Evolutionary conservation across 148 eudicot genomes (phyloP).

Genomic region (Suaeda aralocaspica): DNA sequence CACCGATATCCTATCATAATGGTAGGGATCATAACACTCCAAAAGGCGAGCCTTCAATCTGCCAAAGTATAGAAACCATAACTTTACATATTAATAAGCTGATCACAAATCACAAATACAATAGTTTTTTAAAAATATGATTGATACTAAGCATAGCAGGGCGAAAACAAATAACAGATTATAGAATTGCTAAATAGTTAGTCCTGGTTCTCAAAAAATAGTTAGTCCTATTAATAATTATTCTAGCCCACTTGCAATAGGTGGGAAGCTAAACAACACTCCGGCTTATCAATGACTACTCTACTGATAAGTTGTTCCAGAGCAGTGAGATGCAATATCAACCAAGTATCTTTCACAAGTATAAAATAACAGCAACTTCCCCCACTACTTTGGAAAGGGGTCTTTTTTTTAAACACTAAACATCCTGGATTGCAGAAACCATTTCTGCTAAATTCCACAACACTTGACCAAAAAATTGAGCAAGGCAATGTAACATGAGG

Average conservation of each 20-base stretch:
- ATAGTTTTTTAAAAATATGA: neutral
- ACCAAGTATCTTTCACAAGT: neutral
- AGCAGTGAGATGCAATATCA: neutral
- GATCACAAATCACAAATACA: neutral
- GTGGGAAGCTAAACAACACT: too few relatives aligned
- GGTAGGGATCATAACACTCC: conserved; percentile 54
- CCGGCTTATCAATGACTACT: too few relatives aligned
- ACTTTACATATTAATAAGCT: neutral
- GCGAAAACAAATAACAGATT: neutral
- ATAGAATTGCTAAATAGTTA: neutral
- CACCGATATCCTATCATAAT: conserved; percentile 38
- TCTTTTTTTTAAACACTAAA: neutral
- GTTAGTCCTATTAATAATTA: too few relatives aligned
- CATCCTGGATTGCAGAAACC: neutral
- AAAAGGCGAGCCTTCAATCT: conserved; percentile 57
- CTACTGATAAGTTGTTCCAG: neutral
- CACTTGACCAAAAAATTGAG: neutral
- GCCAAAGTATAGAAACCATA: conserved; percentile 19
- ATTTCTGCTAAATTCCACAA: neutral
- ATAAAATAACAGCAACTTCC: too few relatives aligned
- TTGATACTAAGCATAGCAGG: too few relatives aligned
- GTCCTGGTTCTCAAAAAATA: too few relatives aligned
- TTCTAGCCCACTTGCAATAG: too few relatives aligned
- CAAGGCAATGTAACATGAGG: neutral
- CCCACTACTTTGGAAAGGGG: neutral